Evolutionary conservation across 1,139 yeast species (phyloP), one percentile per base, ranked within the genome.

Genomic region (Nakaseomyces kungkrabaensis): DNA sequence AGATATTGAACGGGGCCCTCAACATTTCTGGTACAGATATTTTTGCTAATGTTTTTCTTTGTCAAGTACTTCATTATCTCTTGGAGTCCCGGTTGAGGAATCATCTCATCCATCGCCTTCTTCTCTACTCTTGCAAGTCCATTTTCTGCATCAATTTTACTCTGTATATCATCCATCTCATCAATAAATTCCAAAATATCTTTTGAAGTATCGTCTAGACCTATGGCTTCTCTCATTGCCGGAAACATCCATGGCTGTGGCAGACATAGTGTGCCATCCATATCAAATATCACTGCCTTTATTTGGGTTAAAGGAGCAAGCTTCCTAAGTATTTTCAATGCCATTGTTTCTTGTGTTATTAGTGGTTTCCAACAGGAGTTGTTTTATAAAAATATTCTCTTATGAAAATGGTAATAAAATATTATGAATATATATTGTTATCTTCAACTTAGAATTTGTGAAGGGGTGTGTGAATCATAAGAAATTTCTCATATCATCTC

Each of bases 191-290:
- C 72, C 11, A 81, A 65, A 38, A 81, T 77, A 60, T 81, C 86
- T 5, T 72, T 58, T 0, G 69, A 60, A 37, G 69, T 69, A 48
- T 71, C 74, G 1, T 56, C 50, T 25, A 80, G 70, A 1, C 79
- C 78, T 29, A 81, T 67, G 0, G 79, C 80, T 17, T 71, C 69
- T 50, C 86, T 68, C 86, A 81, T 81, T 48, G 76, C 76, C 17
- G 68, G 68, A 61, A 81, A 81, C 86, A 81, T 81, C 77, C 82
- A 78, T 0, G 81, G 76, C 66, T 79, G 85, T 1, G 87, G 85
- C 27, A 75, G 67, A 55, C 84, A 78, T 47, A 81, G 59, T 0
- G 86, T 81, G 5, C 87, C 87, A 57, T 81, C 87, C 87, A 81
- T 81, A 56, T 81, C 87, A 58, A 81, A 81, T 1, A 81, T 70